Percentiles rank a stretch among this genome's conserved stretches.
Conservation (phyloP, 2,329 filamentous ascomycete genomes). For the Trichothecium sympodiale region DNA sequence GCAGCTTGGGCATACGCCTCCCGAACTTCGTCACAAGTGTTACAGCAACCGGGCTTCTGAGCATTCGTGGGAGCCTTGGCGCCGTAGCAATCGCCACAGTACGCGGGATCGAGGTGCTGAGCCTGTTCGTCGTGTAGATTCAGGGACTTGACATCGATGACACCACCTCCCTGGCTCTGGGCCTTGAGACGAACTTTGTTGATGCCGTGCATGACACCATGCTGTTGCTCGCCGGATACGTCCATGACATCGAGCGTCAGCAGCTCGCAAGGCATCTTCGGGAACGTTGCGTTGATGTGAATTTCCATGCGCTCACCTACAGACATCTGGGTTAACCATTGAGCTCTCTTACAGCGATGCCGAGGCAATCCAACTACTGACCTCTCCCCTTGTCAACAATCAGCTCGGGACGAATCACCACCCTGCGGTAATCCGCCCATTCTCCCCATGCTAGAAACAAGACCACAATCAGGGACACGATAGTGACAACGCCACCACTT, state of each 20-base stretch:
- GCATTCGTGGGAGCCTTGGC: conserved; percentile 62
- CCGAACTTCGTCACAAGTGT: conserved; percentile 91
- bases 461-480: conserved; percentile 79
- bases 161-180: conserved; percentile 60
- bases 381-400: conserved; percentile 95
- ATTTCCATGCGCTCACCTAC: conserved; percentile 99
- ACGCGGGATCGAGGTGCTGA: conserved; percentile 74
- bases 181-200: conserved; percentile 78
- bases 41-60: conserved; percentile 81
- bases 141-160: conserved; percentile 60
- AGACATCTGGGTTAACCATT: conserved; percentile 24
- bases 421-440: conserved; percentile 84
- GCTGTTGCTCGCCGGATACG: conserved; percentile 92
- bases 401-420: conserved; percentile 81
- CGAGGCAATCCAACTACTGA: conserved; percentile 24
- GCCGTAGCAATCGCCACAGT: conserved; percentile 92
- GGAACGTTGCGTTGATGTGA: conserved; percentile 93
- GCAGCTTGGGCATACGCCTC: conserved; percentile 83
- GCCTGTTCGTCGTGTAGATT: conserved; percentile 56
- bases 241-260: conserved; percentile 98
- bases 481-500: conserved; percentile 89
- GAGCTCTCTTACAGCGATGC: conserved; percentile 12
- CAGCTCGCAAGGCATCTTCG: conserved; percentile 85
- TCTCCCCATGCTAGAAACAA: conserved; percentile 86
- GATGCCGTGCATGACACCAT: conserved; percentile 84